Evolutionary conservation across 1,284 basidiomycete species (phyloP).

Genomic region (Hymenochaete sp.): DNA sequence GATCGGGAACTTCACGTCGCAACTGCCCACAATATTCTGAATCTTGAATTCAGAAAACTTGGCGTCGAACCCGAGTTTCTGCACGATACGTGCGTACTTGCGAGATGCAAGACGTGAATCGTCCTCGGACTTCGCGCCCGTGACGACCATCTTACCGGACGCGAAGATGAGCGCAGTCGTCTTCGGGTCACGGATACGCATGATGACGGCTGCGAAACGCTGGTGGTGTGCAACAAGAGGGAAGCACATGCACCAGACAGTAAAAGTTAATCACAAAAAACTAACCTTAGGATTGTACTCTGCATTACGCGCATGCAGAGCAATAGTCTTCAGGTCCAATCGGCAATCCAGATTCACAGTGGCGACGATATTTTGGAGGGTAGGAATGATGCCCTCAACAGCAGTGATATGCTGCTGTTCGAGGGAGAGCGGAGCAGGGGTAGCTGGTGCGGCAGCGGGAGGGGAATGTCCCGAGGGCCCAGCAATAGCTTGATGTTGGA

Average conservation of each 20-base stretch:
- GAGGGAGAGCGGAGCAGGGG: constrained; percentile 65
- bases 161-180: constrained; percentile 99
- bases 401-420: constrained; percentile 89
- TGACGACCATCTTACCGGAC: constrained; percentile 99
- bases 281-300: constrained; percentile 99
- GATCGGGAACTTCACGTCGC: constrained; percentile 99
- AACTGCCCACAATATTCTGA: constrained; percentile 97
- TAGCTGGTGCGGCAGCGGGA: constrained; percentile 44
- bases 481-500: constrained; percentile 29
- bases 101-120: constrained; percentile 94
- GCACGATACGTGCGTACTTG: constrained; percentile 99
- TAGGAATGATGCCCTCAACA: constrained; percentile 91
- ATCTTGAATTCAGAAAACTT: constrained; percentile 99
- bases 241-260: constrained; percentile 18
- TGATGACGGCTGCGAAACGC: constrained; percentile 99
- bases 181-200: constrained; percentile 99
- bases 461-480: constrained; percentile 38
- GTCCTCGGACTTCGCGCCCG: constrained; percentile 98
- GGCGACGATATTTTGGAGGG: constrained; percentile 96
- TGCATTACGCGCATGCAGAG: constrained; percentile 94
- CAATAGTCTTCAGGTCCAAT: constrained; percentile 97
- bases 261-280: constrained; percentile 37
- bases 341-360: constrained; percentile 98
- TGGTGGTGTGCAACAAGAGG: constrained; percentile 57
- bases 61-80: constrained; percentile 98